phyloP scores from a whole-genome alignment of 768 basidiomycete genomes.

The Calocybe cyanea region DNA sequence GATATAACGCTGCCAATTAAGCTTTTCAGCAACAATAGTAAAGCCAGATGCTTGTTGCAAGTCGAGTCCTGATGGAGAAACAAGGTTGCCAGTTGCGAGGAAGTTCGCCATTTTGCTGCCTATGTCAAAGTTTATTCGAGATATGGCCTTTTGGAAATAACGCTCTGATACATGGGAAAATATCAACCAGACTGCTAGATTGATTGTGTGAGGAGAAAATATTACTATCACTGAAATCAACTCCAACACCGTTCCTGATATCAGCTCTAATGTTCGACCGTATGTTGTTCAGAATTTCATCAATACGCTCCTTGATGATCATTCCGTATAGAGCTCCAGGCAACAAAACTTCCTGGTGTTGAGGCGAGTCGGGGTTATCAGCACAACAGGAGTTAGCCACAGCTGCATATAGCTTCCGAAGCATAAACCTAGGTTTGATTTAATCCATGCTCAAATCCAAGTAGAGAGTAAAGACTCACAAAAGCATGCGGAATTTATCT shows the following conservation, averaged over 20 bases:
- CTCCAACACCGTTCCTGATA: slow-evolving; percentile 69
- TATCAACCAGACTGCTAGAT: not conserved
- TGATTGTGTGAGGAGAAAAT: slow-evolving; percentile 13
- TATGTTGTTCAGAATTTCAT: slow-evolving; percentile 78
- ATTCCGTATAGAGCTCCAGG: slow-evolving; percentile 91
- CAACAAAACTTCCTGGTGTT: slow-evolving; percentile 95
- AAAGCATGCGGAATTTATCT: slow-evolving; percentile 92
- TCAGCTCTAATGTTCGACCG: slow-evolving; percentile 69
- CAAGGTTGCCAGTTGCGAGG: slow-evolving; percentile 93
- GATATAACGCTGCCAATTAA: slow-evolving; percentile 98
- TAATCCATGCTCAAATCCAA: slow-evolving; percentile 1
- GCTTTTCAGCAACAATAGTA: slow-evolving; percentile 97
- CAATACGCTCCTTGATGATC: slow-evolving; percentile 97
- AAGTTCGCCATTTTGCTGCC: slow-evolving; percentile 90
- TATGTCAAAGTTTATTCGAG: slow-evolving; percentile 86
- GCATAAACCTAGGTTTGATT: slow-evolving; percentile 73
- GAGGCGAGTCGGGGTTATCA: slow-evolving; percentile 98
- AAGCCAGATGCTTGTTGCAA: slow-evolving; percentile 98
- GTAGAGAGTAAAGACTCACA: slow-evolving; percentile 56
- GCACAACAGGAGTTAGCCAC: slow-evolving; percentile 87
- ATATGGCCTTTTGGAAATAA: slow-evolving; percentile 74
- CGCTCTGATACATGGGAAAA: slow-evolving; percentile 44
- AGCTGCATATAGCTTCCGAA: slow-evolving; percentile 88
- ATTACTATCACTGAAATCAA: slow-evolving; percentile 88
- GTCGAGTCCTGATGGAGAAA: slow-evolving; percentile 93